These are phyloP conservation scores for Saccharomycopsis hybrid DNA, from an alignment of 1,139 yeast species.

Conservation along the genomic window DNA sequence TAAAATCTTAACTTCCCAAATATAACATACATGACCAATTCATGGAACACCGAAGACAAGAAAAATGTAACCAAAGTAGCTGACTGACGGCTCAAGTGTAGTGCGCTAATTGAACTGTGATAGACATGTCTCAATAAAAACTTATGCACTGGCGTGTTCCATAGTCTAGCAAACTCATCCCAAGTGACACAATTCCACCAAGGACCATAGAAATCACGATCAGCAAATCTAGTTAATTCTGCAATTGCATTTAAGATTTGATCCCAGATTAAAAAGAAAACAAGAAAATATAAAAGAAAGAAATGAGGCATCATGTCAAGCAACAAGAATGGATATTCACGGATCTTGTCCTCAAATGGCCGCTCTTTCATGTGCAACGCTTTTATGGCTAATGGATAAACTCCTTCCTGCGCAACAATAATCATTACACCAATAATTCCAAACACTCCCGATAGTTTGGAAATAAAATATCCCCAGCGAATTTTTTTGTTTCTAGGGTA, in stretches of 20 bases:
- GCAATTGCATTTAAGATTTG: constrained; percentile 84
- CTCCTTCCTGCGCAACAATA: constrained; percentile 65
- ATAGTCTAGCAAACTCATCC: constrained; percentile 88
- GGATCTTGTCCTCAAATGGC: constrained; percentile 40
- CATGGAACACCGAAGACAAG: constrained; percentile 79
- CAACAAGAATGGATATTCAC: constrained; percentile 53
- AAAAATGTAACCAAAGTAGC: constrained; percentile 82
- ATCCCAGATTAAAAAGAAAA: constrained; percentile 91
- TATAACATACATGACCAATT: constrained; percentile 84
- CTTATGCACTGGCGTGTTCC: constrained; percentile 95
- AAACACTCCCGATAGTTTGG: constrained; percentile 70
- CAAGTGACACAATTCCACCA: constrained; percentile 98
- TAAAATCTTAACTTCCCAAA: constrained; percentile 79
- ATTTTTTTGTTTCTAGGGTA: constrained; percentile 71
- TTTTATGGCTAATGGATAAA: constrained; percentile 68
- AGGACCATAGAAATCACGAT: constrained; percentile 86
- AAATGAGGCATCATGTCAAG: constrained; percentile 80
- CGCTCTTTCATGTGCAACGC: constrained; percentile 47
- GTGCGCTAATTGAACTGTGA: constrained; percentile 79
- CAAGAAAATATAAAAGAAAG: constrained; percentile 62
- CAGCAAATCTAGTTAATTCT: constrained; percentile 79
- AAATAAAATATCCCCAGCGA: constrained; percentile 64
- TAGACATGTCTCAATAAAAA: constrained; percentile 89
- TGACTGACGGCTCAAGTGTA: constrained; percentile 52
- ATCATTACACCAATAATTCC: constrained; percentile 85